Evolutionary conservation across 2,329 filamentous ascomycete species (phyloP).

Genomic region (Clonostachys byssicola): DNA sequence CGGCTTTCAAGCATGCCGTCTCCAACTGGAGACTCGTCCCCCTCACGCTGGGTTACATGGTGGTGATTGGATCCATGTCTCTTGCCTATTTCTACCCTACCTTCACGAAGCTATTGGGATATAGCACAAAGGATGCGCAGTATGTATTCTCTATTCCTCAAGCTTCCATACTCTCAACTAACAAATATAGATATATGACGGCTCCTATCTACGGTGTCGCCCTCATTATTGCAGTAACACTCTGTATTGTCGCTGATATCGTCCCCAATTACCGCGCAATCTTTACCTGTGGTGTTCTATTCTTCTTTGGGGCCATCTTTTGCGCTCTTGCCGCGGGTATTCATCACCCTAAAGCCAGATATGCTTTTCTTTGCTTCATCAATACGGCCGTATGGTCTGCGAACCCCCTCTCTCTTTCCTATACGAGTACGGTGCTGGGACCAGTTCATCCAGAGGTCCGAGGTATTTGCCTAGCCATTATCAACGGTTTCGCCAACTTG

Average conservation of each 20-base stretch:
- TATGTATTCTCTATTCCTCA: not conserved
- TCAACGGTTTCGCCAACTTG: slow-evolving; percentile 23
- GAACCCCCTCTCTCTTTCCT: slow-evolving; percentile 16
- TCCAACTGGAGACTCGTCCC: slow-evolving; percentile 37
- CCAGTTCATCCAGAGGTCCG: slow-evolving; percentile 17
- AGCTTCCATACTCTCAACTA: too few relatives aligned
- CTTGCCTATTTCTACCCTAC: slow-evolving; percentile 34
- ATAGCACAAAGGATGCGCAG: slow-evolving; percentile 14
- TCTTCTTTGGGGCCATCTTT: slow-evolving; percentile 6
- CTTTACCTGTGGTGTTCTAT: too few relatives aligned
- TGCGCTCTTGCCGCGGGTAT: slow-evolving; percentile 13
- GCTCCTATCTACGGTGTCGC: slow-evolving; percentile 14
- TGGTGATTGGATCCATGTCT: slow-evolving; percentile 27
- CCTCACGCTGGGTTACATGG: slow-evolving; percentile 34
- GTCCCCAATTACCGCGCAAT: not conserved
- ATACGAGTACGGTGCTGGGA: slow-evolving; percentile 15
- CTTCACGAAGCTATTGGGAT: slow-evolving; percentile 15
- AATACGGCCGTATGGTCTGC: slow-evolving; percentile 16
- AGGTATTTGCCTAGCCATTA: slow-evolving; percentile 19
- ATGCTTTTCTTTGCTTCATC: slow-evolving; percentile 6
- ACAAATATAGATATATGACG: slow-evolving; percentile 7
- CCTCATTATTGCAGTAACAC: slow-evolving; percentile 3
- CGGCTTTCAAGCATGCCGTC: slow-evolving; percentile 15
- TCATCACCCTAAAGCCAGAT: slow-evolving; percentile 11
- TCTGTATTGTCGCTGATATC: slow-evolving; percentile 10